phyloP scores from a whole-genome alignment of 768 basidiomycete species.

The Boletellus sp. region DNA sequence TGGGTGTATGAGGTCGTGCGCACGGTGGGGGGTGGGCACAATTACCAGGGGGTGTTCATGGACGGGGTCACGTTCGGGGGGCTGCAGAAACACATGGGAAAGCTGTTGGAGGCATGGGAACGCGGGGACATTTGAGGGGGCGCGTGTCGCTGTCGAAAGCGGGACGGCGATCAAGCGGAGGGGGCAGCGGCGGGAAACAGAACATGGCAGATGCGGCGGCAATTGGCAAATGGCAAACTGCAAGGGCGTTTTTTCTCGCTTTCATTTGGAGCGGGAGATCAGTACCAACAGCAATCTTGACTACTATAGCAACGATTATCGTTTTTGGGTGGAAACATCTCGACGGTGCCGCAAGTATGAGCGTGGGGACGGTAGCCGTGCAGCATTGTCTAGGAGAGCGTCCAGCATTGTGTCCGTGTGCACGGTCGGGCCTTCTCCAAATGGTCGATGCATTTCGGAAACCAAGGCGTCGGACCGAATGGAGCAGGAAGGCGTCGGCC shows the following conservation, averaged over 20 bases:
- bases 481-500: neutral
- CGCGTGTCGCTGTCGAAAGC: no score
- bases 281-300: neutral
- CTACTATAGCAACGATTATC: slow-evolving; percentile 21
- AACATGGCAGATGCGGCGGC: no score
- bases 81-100: slow-evolving; percentile 24
- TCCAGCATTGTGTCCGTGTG: neutral
- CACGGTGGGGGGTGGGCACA: neutral
- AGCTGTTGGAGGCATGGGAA: slow-evolving; percentile 31
- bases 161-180: neutral
- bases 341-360: neutral
- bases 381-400: neutral
- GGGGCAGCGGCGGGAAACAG: no score
- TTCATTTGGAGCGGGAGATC: neutral
- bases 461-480: slow-evolving; percentile 5
- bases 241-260: no score
- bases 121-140: slow-evolving; percentile 21
- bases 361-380: neutral
- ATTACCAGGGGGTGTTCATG: slow-evolving; percentile 10
- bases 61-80: slow-evolving; percentile 11
- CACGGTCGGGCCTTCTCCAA: slow-evolving; percentile 1
- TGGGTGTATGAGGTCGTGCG: slow-evolving; percentile 26
- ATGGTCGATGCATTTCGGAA: slow-evolving; percentile 3
- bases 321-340: slow-evolving; percentile 10
- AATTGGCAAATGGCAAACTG: no score